Evolutionary conservation across 2,329 filamentous ascomycete species (phyloP), one percentile per base, ranked within the genome.

Genomic region (Chrysoporthe cubensis): DNA sequence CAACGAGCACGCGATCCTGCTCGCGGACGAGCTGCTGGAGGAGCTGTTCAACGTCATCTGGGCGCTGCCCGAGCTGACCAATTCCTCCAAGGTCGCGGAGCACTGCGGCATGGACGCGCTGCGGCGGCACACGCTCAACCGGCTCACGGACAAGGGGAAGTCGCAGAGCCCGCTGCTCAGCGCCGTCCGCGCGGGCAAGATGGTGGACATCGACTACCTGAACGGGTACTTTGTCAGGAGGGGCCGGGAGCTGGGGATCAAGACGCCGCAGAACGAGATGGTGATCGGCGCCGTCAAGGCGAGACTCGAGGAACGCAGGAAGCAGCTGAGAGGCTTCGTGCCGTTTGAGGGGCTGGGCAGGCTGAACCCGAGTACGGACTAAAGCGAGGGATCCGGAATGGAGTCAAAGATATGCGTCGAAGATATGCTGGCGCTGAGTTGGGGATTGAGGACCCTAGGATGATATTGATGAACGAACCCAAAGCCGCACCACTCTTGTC

Each of bases 151-250:
- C 14, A 79, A 85, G 66, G 87, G 89, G 63, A 80, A 84, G 6
- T 78, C 78, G 9, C 73, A 77, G 54, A 92, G 88, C 73, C 85
- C 83, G 26, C 93, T 97, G 88, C 80, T 92, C 6, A 84, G 85
- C 64, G 88, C 90, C 73, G 81, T 94, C 14, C 80, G 87, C 13
- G 77, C 79, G 1, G 90, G 91, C 1, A 80, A 81, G 69, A 79
- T 83, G 67, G 93, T 92, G 0, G 93, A 97, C 74, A 87, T 97
- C 52, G 88, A 94, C 58, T 97, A 90, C 74, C 86, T 95, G 72
- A 97, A 96, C 76, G 95, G 94, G 0, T 99, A 95, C 80, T 91
- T 99, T 69, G 84, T 96, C 43, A 84, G 82, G 62, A 86, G 90
- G 52, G 96, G 91, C 0, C 84, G 87, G 73, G 87, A 92, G 75